Conservation (phyloP, 352 stramenopile species). For the Phytophthora sansomeana region DNA sequence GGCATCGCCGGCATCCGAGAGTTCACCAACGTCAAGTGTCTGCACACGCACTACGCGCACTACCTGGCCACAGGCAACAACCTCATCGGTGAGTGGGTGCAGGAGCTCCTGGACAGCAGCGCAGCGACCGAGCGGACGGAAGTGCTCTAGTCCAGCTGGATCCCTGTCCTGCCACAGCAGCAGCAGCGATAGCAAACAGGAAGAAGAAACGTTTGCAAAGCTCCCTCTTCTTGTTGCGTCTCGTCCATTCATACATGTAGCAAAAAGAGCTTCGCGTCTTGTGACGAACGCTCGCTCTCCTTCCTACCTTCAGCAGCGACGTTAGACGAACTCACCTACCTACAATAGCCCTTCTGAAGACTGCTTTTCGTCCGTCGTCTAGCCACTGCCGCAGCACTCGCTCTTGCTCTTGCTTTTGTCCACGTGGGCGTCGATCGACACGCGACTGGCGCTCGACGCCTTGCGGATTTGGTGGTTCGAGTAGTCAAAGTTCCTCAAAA, state of each 20-base stretch:
- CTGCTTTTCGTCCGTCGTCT: not conserved
- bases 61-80: constrained; percentile 64
- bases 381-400: constrained; percentile 48
- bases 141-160: constrained; percentile 28
- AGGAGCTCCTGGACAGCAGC: constrained; percentile 53
- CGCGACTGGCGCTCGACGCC: constrained; percentile 40
- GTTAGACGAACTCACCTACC: constrained; percentile 28
- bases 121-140: constrained; percentile 14
- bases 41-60: constrained; percentile 81
- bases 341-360: constrained; percentile 1
- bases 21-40: constrained; percentile 69
- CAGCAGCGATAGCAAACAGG: constrained; percentile 4
- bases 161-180: not conserved
- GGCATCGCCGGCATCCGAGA: constrained; percentile 71
- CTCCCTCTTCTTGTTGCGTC: constrained; percentile 32
- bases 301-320: not conserved
- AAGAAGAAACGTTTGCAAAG: constrained; percentile 22
- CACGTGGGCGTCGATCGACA: constrained; percentile 48
- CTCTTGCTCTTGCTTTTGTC: constrained; percentile 34
- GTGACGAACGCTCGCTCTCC: not conserved
- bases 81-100: constrained; percentile 68
- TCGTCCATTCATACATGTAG: constrained; percentile 11
- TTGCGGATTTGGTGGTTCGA: constrained; percentile 67
- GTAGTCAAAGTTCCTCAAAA: constrained; percentile 81
- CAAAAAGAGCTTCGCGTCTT: constrained; percentile 1